Conservation (phyloP, 352 stramenopile species). For the Globisporangium spinosum region DNA sequence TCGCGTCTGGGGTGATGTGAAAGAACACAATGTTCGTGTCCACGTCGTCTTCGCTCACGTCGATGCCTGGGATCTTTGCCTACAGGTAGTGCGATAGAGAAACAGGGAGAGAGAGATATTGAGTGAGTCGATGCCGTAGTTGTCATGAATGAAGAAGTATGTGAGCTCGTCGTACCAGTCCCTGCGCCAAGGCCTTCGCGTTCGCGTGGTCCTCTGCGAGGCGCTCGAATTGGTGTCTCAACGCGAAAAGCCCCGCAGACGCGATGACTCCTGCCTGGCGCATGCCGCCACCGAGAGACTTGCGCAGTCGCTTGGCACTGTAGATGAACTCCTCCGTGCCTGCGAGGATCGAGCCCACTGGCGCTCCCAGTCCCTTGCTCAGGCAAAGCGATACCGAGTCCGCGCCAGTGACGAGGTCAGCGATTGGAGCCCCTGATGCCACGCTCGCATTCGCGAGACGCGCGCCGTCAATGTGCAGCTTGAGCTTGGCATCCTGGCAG, state of each 20-base stretch:
- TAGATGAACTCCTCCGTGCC: constrained; percentile 88
- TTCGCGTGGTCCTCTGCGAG: constrained; percentile 83
- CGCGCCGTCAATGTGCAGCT: constrained; percentile 95
- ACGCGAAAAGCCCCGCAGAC: constrained; percentile 88
- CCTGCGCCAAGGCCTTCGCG: constrained; percentile 61
- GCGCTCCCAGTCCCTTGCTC: constrained; percentile 95
- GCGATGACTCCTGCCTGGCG: constrained; percentile 94
- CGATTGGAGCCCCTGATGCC: constrained; percentile 56
- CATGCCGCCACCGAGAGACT: constrained; percentile 97
- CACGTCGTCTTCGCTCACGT: constrained; percentile 53
- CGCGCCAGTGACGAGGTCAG: constrained; percentile 73
- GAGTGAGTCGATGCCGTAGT: neutral
- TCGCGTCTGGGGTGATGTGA: constrained; percentile 44
- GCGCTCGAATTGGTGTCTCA: constrained; percentile 86
- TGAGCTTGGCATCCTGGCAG: constrained; percentile 70
- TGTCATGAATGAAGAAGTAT: neutral
- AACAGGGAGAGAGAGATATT: neutral
- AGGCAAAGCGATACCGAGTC: constrained; percentile 95
- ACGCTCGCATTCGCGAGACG: constrained; percentile 95
- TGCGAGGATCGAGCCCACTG: constrained; percentile 92
- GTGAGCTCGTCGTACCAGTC: constrained; percentile 30
- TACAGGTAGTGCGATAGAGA: constrained; percentile 10
- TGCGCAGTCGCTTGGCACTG: constrained; percentile 89
- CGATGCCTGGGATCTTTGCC: constrained; percentile 56
- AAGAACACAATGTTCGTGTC: constrained; percentile 92